phyloP scores from a whole-genome alignment of 2,329 filamentous ascomycete species.

The Pseudogymnoascus sp. region DNA sequence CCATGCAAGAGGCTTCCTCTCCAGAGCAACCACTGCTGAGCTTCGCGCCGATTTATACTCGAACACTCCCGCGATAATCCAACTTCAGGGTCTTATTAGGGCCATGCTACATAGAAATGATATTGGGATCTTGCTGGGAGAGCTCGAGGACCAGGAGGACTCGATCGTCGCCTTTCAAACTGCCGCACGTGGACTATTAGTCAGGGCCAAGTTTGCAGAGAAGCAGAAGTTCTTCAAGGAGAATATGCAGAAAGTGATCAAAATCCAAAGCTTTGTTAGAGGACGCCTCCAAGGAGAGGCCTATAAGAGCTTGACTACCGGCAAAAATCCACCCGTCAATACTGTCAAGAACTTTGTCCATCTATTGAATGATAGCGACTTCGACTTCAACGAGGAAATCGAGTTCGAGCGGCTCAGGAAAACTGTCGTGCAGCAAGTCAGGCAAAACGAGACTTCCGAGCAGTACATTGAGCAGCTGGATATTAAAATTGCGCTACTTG shows the following conservation, averaged over 20 bases:
- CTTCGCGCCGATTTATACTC: constrained; percentile 64
- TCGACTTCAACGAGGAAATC: constrained; percentile 97
- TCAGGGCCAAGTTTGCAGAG: constrained; percentile 69
- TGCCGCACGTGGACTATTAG: constrained; percentile 61
- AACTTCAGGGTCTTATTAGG: constrained; percentile 67
- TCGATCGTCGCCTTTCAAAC: constrained; percentile 67
- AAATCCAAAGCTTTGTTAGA: constrained; percentile 93
- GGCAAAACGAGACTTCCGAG: constrained; percentile 93
- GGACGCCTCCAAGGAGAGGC: constrained; percentile 94
- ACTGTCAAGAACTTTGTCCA: constrained; percentile 98
- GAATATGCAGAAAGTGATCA: constrained; percentile 98
- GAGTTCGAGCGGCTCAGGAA: constrained; percentile 93
- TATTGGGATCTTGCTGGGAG: constrained; percentile 64
- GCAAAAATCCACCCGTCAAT: constrained; percentile 92
- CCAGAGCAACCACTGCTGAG: constrained; percentile 50
- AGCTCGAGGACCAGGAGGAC: constrained; percentile 80
- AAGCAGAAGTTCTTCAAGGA: constrained; percentile 85
- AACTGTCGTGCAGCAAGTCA: constrained; percentile 92
- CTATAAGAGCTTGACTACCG: constrained; percentile 92
- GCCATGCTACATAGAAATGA: constrained; percentile 71
- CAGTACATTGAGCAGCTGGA: constrained; percentile 98
- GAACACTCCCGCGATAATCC: constrained; percentile 56
- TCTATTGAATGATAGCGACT: constrained; percentile 93
- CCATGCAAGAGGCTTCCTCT: constrained; percentile 55
- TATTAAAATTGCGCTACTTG: constrained; percentile 95